Evolutionary conservation across 140 eudicot species (phyloP).

Genomic region (Eryngium alpinum): DNA sequence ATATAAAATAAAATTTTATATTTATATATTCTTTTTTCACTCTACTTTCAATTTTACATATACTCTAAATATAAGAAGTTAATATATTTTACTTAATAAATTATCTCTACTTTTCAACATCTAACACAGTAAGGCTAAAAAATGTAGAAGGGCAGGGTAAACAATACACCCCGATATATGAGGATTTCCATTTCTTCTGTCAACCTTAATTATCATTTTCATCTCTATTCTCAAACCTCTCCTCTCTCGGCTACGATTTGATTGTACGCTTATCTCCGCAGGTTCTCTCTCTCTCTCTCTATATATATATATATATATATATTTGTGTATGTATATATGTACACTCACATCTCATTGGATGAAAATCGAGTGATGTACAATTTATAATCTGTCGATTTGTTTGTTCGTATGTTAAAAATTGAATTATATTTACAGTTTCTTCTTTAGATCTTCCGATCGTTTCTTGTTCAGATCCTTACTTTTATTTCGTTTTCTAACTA

Average conservation of each 20-base stretch:
- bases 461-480: neutral
- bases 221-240: neutral
- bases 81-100: too few species aligned
- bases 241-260: constrained; percentile 12
- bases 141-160: too few species aligned
- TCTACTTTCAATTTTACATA: too few species aligned
- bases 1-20: too few species aligned
- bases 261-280: neutral
- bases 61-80: too few species aligned
- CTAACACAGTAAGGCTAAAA: too few species aligned
- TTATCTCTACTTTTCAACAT: too few species aligned
- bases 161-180: neutral
- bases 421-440: neutral
- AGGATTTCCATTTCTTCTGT: neutral
- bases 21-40: too few species aligned
- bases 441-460: neutral
- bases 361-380: neutral
- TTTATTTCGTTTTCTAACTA: neutral
- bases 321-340: neutral
- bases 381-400: neutral
- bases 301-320: neutral
- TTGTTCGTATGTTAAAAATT: neutral
- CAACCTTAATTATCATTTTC: neutral
- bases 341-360: neutral
- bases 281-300: neutral